These are phyloP conservation scores for Omphalotus olearius DNA, from an alignment of 1,284 basidiomycete genomes.

Conservation along the genomic window DNA sequence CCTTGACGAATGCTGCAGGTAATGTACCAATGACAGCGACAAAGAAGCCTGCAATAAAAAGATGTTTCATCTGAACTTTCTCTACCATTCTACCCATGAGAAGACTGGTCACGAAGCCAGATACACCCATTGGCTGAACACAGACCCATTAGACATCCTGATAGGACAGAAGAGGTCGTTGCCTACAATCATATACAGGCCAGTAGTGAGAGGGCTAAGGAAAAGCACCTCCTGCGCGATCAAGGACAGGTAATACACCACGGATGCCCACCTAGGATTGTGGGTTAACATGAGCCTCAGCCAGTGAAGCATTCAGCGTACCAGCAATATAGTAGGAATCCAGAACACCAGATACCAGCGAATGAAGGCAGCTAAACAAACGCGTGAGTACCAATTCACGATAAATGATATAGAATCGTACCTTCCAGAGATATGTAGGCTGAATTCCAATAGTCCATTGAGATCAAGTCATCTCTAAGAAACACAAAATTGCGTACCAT, in stretches of 20 bases:
- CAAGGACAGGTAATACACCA: slow-evolving; percentile 11
- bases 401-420: background rate
- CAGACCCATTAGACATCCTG: background rate
- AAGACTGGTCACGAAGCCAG: slow-evolving; percentile 7
- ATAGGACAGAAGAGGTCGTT: background rate
- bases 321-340: slow-evolving; percentile 13
- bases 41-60: slow-evolving; percentile 9
- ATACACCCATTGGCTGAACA: slow-evolving; percentile 11
- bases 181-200: slow-evolving; percentile 13
- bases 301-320: background rate
- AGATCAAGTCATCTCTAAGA: background rate
- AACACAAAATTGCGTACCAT: slow-evolving; percentile 3
- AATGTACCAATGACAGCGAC: slow-evolving; percentile 7
- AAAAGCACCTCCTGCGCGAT: slow-evolving; percentile 14
- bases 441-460: background rate
- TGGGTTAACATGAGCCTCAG: background rate
- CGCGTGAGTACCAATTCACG: background rate
- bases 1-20: slow-evolving; percentile 13
- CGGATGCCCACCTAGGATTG: slow-evolving; percentile 11
- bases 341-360: slow-evolving; percentile 9
- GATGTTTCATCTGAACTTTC: slow-evolving; percentile 8
- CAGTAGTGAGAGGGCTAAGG: slow-evolving; percentile 11
- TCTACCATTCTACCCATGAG: slow-evolving; percentile 8
- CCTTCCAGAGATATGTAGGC: slow-evolving; percentile 12
- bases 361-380: slow-evolving; percentile 9